Evolutionary conservation across 805 yeast genomes (phyloP), one percentile per base, ranked within the genome.

Genomic region (Sugiyamaella valdiviana): DNA sequence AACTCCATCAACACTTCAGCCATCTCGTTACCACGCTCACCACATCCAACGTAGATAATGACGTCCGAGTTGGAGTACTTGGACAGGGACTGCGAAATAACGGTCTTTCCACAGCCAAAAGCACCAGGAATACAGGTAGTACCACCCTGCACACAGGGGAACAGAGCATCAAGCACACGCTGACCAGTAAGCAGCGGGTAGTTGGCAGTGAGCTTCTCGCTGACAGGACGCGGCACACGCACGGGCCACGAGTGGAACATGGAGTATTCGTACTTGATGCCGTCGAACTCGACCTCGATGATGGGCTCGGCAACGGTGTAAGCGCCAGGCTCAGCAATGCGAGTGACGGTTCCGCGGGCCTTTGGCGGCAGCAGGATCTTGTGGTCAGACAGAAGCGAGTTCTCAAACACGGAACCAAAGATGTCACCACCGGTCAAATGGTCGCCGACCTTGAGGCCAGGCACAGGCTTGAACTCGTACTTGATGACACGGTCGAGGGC

Each of bases 121-220:
- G 99, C 99, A 73, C 99, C 99, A 42, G 99, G 99, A 68, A 93
- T 93, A 84, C 99, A 95, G 32, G 99, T 93, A 36, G 99, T 93
- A 76, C 99, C 99, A 74, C 99, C 99, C 76, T 93, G 99, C 61
- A 93, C 99, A 80, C 95, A 85, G 42, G 99, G 99, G 79, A 93
- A 93, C 57, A 93, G 78, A 24, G 99, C 83, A 71, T 93, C 99
- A 69, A 93, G 77, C 45, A 93, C 99, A 78, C 99, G 86, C 76
- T 93, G 99, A 63, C 99, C 99, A 16, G 99, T 93, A 62, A 93
- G 78, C 60, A 93, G 77, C 45, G 99, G 99, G 69, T 85, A 80
- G 71, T 91, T 93, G 39, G 99, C 98, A 52, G 95, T 74, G 55
- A 88, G 72, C 67, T 91, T 89, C 70, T 89, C 95, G 45, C 97